Base-by-base conservation (phyloP, 768 basidiomycete species). In the Russula ochroleuca region DNA sequence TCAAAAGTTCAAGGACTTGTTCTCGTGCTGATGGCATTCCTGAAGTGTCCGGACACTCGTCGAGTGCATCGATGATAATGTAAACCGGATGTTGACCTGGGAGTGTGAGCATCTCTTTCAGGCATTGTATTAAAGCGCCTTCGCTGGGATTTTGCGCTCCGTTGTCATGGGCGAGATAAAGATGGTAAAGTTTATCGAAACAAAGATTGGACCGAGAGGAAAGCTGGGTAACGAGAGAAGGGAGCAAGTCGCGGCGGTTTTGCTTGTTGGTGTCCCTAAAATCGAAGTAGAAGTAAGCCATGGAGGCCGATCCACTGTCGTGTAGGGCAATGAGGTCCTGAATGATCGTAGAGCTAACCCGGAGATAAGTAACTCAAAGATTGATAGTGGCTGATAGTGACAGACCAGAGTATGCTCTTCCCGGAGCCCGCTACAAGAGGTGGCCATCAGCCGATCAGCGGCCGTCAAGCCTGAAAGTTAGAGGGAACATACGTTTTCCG, bases 391-490 rank as follows among this genome's bases (percentile, higher is more conserved):
- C 21, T 35, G 33, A n/a, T 11, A 13, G 13, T 0, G 9, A 31
- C 55, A 19, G 10, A 43, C 55, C 55, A 56, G 38, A 56, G 55
- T 9, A 56, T 10, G 19, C 55, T 56, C 55, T 56, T 56, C 2
- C 55, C 55, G 0, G 55, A 56, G 6, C 55, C 55, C 9, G 55
- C 55, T 56, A 43, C 11, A 19, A 31, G 19, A 56, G 25, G 9
- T 28, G 28, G 28, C 28, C 13, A 19, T 52, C 28, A 5, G 28
- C 2, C 5, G 28, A 28, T 28, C 5, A n/a, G 51, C 19, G 6
- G 11, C 10, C 2, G 23, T 21, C 9, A 19, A 0, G 1, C 5
- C 2, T 19, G 13, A 19, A 15, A 0, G 40, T 10, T n/a, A n/a
- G 13, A 14, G 2, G 19, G 25, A n/a, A 43, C 55, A 10, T 43